phyloP scores from a whole-genome alignment of 257 asterid genomes.

The Plantago elongata region DNA sequence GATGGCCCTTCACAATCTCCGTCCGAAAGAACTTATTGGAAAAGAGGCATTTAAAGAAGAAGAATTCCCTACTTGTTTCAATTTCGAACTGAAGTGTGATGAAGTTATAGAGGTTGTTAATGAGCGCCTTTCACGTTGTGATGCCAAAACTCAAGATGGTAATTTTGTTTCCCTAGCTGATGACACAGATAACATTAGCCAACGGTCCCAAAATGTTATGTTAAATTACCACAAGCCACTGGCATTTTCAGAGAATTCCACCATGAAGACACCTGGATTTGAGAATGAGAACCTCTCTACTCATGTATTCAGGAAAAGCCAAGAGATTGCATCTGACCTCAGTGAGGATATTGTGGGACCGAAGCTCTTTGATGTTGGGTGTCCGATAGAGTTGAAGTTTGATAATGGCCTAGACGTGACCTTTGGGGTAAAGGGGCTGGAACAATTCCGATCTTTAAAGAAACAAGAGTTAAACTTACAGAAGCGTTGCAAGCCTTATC shows the following conservation, averaged over 20 bases:
- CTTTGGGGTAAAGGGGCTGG: conserved; percentile 11
- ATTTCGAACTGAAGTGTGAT: conserved; percentile 38
- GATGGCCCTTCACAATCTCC: conserved; percentile 41
- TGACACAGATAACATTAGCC: conserved; percentile 36
- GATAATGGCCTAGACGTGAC: conserved; percentile 9
- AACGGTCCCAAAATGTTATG: conserved; percentile 19
- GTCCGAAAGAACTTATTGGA: conserved; percentile 27
- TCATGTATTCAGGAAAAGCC: conserved; percentile 37
- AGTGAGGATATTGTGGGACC: conserved; percentile 32
- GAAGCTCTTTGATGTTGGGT: conserved; percentile 50
- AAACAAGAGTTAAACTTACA: neutral
- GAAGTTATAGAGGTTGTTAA: conserved; percentile 39
- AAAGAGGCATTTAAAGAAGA: conserved; percentile 25
- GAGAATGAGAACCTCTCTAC: conserved; percentile 29
- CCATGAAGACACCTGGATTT: conserved; percentile 16
- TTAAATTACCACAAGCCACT: conserved; percentile 41
- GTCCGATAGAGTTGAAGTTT: conserved; percentile 54
- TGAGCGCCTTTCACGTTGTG: conserved; percentile 29
- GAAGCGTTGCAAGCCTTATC: conserved; percentile 26
- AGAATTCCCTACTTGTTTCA: conserved; percentile 38
- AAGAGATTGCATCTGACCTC: conserved; percentile 24
- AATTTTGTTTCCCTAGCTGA: conserved; percentile 52
- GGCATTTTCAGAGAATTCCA: conserved; percentile 26
- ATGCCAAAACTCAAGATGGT: conserved; percentile 25
- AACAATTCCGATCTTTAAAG: neutral